phyloP scores from a whole-genome alignment of 495 filamentous ascomycete genomes.

The Hapsidospora chrysogenum region DNA sequence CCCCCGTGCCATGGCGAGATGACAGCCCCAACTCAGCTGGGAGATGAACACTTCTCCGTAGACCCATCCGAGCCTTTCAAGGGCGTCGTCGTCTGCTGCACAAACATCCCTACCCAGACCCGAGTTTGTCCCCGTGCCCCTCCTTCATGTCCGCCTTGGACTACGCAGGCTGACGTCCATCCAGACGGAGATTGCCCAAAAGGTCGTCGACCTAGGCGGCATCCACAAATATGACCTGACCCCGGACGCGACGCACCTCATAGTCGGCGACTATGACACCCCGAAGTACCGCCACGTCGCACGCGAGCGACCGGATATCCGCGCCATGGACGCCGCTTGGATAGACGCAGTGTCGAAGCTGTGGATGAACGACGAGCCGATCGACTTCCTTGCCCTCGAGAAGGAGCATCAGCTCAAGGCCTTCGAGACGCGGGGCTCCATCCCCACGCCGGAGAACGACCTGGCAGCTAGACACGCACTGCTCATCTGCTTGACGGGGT shows the following conservation, averaged over 20 bases:
- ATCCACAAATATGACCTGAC: conserved; percentile 80
- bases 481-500: conserved; percentile 77
- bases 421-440: conserved; percentile 23
- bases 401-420: conserved; percentile 20
- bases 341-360: conserved; percentile 62
- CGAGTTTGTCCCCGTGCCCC: conserved; percentile 52
- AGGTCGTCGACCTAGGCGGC: conserved; percentile 72
- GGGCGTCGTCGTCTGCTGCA: conserved; percentile 83
- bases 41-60: conserved; percentile 8
- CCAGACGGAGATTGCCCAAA: conserved; percentile 51
- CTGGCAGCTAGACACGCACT: conserved; percentile 26
- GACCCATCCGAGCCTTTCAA: conserved; percentile 47
- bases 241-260: conserved; percentile 83
- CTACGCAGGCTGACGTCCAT: conserved; percentile 5
- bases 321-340: conserved; percentile 63
- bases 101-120: conserved; percentile 63
- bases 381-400: conserved; percentile 49
- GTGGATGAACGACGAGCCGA: conserved; percentile 71
- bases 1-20: conserved; percentile 5
- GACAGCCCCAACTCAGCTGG: conserved; percentile 4
- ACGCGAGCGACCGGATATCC: conserved; percentile 69
- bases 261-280: conserved; percentile 75
- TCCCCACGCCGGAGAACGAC: conserved; percentile 8
- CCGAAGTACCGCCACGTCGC: conserved; percentile 93
- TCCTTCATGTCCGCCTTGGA: conserved; percentile 1